Percentiles rank a stretch among this genome's conserved stretches.
These are phyloP conservation scores for Bassia scoparia DNA, from an alignment of 148 eudicot species.

Conservation along the genomic window DNA sequence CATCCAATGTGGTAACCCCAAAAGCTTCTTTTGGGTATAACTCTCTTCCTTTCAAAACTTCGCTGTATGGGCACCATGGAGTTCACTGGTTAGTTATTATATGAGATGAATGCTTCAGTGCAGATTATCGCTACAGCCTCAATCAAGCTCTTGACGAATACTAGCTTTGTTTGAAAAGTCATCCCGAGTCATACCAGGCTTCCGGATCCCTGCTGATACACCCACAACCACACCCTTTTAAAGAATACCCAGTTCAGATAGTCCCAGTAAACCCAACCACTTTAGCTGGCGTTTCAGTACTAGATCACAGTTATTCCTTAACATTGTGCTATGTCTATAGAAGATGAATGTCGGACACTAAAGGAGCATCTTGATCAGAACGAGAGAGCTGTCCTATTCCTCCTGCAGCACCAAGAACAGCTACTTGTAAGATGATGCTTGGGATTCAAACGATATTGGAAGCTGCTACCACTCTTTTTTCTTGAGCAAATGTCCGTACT, in stretches of 20 bases:
- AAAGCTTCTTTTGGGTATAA: conserved; percentile 79
- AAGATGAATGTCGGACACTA: conserved; percentile 56
- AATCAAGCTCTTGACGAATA: conserved; percentile 58
- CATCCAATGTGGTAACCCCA: conserved; percentile 74
- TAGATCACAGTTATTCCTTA: conserved; percentile 78
- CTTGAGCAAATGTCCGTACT: conserved; percentile 22
- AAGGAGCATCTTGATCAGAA: conserved; percentile 74
- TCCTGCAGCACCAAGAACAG: conserved; percentile 76
- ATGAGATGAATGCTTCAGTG: conserved; percentile 81
- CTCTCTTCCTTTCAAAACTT: conserved; percentile 73
- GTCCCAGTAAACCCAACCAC: conserved; percentile 63
- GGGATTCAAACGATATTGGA: conserved; percentile 36
- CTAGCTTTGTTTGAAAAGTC: conserved; percentile 72
- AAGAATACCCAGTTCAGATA: conserved; percentile 45
- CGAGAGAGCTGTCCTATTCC: conserved; percentile 74
- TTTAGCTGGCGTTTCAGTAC: conserved; percentile 73
- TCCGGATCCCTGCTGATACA: conserved; percentile 85
- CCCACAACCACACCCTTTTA: conserved; percentile 65
- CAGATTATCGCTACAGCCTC: conserved; percentile 77
- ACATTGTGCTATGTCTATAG: conserved; percentile 83
- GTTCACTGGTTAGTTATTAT: conserved; percentile 78
- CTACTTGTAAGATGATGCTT: conserved; percentile 52
- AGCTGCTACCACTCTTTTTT: conserved; percentile 22
- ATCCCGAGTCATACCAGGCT: conserved; percentile 86
- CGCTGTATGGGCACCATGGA: conserved; percentile 88